These are phyloP conservation scores for Raffaelea deltoideospora DNA, from an alignment of 2,329 filamentous ascomycete genomes.

Conservation along the genomic window DNA sequence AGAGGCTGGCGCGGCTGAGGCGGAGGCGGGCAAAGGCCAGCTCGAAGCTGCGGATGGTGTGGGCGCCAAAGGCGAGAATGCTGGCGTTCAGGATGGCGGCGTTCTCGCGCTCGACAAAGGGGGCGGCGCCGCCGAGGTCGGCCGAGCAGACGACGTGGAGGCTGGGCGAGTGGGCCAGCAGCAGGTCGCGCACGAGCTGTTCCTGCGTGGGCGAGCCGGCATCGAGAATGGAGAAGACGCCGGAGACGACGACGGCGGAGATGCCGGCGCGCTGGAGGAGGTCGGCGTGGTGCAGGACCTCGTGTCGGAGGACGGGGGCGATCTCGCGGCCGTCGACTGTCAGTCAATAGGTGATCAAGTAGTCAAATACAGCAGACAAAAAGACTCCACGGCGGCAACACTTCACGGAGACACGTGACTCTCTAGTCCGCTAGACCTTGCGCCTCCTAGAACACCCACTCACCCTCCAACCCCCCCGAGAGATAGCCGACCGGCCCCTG, in stretches of 20 bases:
- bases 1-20: constrained; percentile 37
- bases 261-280: constrained; percentile 30
- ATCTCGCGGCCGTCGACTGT: constrained; percentile 34
- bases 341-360: too few relatives aligned
- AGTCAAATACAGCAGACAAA: too few relatives aligned
- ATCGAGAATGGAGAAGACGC: constrained; percentile 39
- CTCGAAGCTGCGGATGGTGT: constrained; percentile 41
- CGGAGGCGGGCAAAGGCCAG: constrained; percentile 32
- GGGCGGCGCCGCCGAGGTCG: constrained; percentile 31
- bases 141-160: constrained; percentile 34
- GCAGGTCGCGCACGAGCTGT: constrained; percentile 27
- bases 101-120: constrained; percentile 50
- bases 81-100: constrained; percentile 49
- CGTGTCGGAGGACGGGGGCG: too few relatives aligned
- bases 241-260: constrained; percentile 29
- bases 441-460: too few relatives aligned
- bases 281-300: constrained; percentile 21
- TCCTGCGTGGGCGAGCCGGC: constrained; percentile 31
- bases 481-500: constrained; percentile 28
- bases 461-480: constrained; percentile 34
- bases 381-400: too few relatives aligned
- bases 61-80: constrained; percentile 40
- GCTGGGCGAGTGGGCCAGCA: constrained; percentile 22
- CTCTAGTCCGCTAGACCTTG: too few relatives aligned
- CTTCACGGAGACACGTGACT: too few relatives aligned